phyloP scores from a whole-genome alignment of 2,329 filamentous ascomycete genomes.

The Coniella vitis region DNA sequence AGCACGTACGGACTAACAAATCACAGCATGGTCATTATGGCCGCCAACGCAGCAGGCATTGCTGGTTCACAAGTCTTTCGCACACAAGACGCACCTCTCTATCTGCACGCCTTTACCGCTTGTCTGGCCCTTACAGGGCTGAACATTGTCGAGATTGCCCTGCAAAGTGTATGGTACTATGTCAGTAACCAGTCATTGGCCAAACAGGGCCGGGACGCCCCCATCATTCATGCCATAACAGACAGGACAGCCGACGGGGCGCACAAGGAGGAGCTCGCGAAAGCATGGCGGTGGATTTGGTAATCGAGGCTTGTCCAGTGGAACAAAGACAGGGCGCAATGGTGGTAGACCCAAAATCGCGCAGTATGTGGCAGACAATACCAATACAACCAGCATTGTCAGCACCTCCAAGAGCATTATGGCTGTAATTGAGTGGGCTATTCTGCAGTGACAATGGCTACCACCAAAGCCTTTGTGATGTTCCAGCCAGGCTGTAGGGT shows the following conservation, averaged over 20 bases:
- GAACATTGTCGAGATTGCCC: constrained; percentile 17
- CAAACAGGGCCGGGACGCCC: constrained; percentile 10
- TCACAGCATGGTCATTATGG: constrained; percentile 39
- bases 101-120: constrained; percentile 26
- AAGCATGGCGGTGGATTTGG: constrained; percentile 22
- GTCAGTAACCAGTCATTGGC: constrained; percentile 19
- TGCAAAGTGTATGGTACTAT: constrained; percentile 19
- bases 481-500: no score
- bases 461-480: no score
- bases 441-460: no score
- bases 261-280: constrained; percentile 18
- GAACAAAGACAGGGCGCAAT: no score
- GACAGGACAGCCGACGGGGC: constrained; percentile 17
- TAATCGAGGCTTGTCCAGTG: constrained; percentile 10
- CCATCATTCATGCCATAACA: constrained; percentile 14
- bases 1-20: not conserved
- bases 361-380: no score
- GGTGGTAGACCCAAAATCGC: no score
- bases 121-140: constrained; percentile 20
- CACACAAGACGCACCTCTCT: constrained; percentile 41
- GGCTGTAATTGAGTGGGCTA: no score
- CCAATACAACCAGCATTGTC: no score
- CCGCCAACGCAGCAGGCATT: constrained; percentile 55
- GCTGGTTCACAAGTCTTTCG: constrained; percentile 55
- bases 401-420: no score